Conservation (phyloP, 805 yeast genomes). For the Metschnikowia lachancei region DNA sequence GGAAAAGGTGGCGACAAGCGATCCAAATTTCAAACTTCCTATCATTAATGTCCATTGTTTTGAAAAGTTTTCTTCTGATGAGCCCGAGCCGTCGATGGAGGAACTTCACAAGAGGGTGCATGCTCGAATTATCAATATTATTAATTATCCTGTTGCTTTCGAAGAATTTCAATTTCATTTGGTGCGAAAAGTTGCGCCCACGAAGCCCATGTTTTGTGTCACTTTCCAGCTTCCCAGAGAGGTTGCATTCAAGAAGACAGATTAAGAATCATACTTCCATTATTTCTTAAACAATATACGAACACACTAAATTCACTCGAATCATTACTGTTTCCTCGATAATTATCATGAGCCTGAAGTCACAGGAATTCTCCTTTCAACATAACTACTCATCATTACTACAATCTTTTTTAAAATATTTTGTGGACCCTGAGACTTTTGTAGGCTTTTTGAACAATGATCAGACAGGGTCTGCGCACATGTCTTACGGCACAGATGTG, state of each 20-base stretch:
- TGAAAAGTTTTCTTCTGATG: slow-evolving; percentile 78
- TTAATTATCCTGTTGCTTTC: slow-evolving; percentile 49
- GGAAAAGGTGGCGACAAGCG: slow-evolving; percentile 28
- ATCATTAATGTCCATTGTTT: slow-evolving; percentile 86
- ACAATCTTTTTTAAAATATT: slow-evolving; percentile 28
- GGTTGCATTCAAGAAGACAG: slow-evolving; percentile 48
- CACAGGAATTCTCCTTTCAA: slow-evolving; percentile 1
- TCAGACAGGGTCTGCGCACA: slow-evolving; percentile 58
- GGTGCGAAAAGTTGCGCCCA: slow-evolving; percentile 94
- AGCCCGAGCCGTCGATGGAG: slow-evolving; percentile 66
- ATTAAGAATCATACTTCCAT: not conserved
- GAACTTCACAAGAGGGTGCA: slow-evolving; percentile 68
- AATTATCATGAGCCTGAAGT: not conserved
- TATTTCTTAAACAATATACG: not conserved
- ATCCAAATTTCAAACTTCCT: slow-evolving; percentile 61
- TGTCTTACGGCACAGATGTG: slow-evolving; percentile 56
- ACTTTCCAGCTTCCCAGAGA: slow-evolving; percentile 69
- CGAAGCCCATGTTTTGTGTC: slow-evolving; percentile 93
- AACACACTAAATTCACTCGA: not conserved
- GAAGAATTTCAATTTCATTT: slow-evolving; percentile 62
- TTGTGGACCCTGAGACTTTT: slow-evolving; percentile 28
- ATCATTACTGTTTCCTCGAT: not conserved
- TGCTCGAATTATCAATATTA: slow-evolving; percentile 41
- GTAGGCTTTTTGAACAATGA: slow-evolving; percentile 48
- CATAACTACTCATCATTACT: slow-evolving; percentile 29